Evolutionary conservation across 208 protist species (phyloP).

Genomic region (Crithidia fasciculata): DNA sequence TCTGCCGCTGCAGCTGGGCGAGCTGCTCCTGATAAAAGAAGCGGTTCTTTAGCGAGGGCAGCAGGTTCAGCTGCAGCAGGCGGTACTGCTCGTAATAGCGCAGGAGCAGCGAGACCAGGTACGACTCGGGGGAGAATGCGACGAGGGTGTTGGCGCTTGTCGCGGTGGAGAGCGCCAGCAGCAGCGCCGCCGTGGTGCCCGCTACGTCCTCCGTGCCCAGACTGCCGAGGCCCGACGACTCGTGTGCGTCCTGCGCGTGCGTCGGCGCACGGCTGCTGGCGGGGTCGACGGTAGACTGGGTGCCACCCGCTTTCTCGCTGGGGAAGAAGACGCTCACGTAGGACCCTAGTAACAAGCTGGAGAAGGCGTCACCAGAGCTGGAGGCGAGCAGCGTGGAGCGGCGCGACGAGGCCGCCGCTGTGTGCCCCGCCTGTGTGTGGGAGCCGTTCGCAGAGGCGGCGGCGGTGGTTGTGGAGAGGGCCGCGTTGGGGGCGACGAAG

Average conservation of each 20-base stretch:
- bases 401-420: background rate
- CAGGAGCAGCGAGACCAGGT: conserved; percentile 62
- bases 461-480: background rate
- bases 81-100: conserved; percentile 84
- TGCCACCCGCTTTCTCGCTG: background rate
- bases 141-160: conserved; percentile 38
- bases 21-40: conserved; percentile 74
- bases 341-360: conserved; percentile 28
- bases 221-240: background rate
- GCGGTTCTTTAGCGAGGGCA: conserved; percentile 64
- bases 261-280: background rate
- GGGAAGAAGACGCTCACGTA: conserved; percentile 18
- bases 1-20: conserved; percentile 42
- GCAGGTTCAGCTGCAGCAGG: conserved; percentile 72
- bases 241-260: background rate
- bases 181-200: conserved; percentile 23
- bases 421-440: background rate
- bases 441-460: background rate
- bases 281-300: background rate
- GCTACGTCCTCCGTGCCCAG: conserved; percentile 16
- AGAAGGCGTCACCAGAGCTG: conserved; percentile 14
- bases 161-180: conserved; percentile 35
- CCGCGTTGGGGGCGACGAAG: background rate
- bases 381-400: conserved; percentile 6
- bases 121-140: conserved; percentile 59